Evolutionary conservation across 1,284 basidiomycete species (phyloP), one percentile per base, ranked within the genome.

Genomic region (Microbotryomycetes sp.): DNA sequence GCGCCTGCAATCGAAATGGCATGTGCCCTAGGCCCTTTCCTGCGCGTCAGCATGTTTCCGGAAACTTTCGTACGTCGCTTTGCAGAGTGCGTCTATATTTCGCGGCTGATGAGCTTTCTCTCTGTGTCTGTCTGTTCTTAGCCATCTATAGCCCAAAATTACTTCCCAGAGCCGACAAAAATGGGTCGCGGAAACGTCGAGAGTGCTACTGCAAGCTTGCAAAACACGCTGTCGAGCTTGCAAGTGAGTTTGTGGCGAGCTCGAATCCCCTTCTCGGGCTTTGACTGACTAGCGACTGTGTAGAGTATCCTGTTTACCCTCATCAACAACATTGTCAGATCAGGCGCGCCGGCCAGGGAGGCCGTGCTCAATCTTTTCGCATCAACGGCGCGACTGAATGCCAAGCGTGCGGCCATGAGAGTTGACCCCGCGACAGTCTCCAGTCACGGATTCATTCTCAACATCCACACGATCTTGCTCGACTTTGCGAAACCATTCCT

Each of bases 401-500:
- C 81, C 31, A 91, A 85, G 74, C 83, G 96, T 61, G 85, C 89
- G 1, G 94, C 92, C 16, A 90, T 92, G 84, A 87, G 91, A 83
- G 88, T 97, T 35, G 87, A 94, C 62, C 82, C 85, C 2, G 80
- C 82, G 13, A 89, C 88, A 0, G 93, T 98, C 4, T 85, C 92
- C 0, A 87, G 85, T 0, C 94, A 99, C 73, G 86, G 88, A 54
- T 97, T 91, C 76, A 89, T 97, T 86, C 82, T 90, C 63, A 98
- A 97, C 71, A 71, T 94, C 45, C 89, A 93, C 72, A 82, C 83
- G 45, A 78, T 96, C 21, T 76, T 97, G 26, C 79, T 93, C 47
- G 83, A 86, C 23, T 89, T 99, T 69, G 88, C 91, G n/a, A 90
- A 92, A 68, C 96, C 96, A 0, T 97, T 98, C 73, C 91, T 97